phyloP scores from a whole-genome alignment of 495 filamentous ascomycete species.

The Penicillium pulvis region DNA sequence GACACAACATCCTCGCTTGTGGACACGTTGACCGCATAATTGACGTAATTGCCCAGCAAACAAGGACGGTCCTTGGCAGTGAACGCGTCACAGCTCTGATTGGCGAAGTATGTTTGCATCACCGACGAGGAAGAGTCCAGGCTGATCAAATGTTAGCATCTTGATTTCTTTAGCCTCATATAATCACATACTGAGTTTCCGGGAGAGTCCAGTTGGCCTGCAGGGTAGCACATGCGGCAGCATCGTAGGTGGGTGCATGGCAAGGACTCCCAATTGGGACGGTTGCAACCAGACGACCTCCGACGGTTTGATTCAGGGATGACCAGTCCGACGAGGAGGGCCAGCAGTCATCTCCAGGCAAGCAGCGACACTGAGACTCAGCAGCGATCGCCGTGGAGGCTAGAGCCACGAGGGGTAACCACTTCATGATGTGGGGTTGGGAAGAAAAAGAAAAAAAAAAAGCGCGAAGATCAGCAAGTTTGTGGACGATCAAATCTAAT shows the following conservation, averaged over 20 bases:
- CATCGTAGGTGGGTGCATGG: conserved; percentile 43
- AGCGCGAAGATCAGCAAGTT: not conserved
- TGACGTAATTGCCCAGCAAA: conserved; percentile 58
- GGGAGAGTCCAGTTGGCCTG: conserved; percentile 27
- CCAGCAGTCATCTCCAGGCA: conserved; percentile 44
- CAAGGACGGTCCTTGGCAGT: conserved; percentile 48
- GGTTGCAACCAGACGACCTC: conserved; percentile 44
- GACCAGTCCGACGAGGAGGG: conserved; percentile 40
- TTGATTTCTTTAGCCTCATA: not conserved
- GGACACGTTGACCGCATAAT: conserved; percentile 52
- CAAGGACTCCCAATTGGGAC: conserved; percentile 45
- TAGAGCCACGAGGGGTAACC: conserved; percentile 26
- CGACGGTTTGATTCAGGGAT: conserved; percentile 39
- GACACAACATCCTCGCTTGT: conserved; percentile 35
- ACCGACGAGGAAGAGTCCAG: conserved; percentile 41
- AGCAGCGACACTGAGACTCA: conserved; percentile 20
- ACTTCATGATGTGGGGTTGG: conserved; percentile 31
- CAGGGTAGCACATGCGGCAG: conserved; percentile 28
- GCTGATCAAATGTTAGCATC: conserved; percentile 12
- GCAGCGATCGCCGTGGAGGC: conserved; percentile 19
- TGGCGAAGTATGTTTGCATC: conserved; percentile 47
- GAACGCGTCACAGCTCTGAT: conserved; percentile 60
- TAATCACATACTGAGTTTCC: conserved; percentile 26
- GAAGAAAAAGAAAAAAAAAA: conserved; percentile 5
- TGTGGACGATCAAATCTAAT: not conserved